Evolutionary conservation across 2,329 filamentous ascomycete species (phyloP), one percentile per base, ranked within the genome.

Genomic region (Fonsecaea erecta): DNA sequence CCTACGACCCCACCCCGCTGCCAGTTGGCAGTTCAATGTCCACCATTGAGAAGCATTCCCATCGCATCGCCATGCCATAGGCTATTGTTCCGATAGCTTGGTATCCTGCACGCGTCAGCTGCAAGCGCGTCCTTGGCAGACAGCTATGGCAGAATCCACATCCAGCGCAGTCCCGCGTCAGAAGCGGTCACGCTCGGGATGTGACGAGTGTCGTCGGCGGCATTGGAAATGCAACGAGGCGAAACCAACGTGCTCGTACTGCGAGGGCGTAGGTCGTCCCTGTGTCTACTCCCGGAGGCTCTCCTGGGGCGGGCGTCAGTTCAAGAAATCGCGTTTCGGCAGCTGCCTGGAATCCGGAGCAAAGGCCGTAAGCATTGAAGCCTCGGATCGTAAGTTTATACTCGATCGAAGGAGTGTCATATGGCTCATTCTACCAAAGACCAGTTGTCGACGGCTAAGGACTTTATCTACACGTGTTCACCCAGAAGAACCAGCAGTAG

Each of bases 321-420:
- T 64, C 46, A 64, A 64, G 24, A 64, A 64, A 34, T 64, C 62
- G 16, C 62, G 62, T 6, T 64, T 64, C 28, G 62, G 62, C 32
- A 34, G 40, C 8, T 64, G 62, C 48, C 28, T 59, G 14, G 48
- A 60, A 14, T 59, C 34, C 2, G 53, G 53, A 24, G 53, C 53
- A 14, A 63, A 18, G 37, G 54, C 46, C 7, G n/a, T 63, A 9
- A 63, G 28, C 32, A 40, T 52, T 40, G 46, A 40, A 24, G 16
- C 34, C 26, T 52, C 60, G 14, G n/a, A 24, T 14, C 12, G 60
- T 62, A 56, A 48, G 60, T 57, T 18, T 51, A 9, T 34, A n/a
- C 3, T 37, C 43, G 18, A 34, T 56, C 32, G 4, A 21, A 14
- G 16, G 5, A 28, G 12, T 18, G 6, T 32, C n/a, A 37, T 21